Evolutionary conservation across 768 basidiomycete species (phyloP), one percentile per base, ranked within the genome.

Genomic region (Tephrocybe rancida): DNA sequence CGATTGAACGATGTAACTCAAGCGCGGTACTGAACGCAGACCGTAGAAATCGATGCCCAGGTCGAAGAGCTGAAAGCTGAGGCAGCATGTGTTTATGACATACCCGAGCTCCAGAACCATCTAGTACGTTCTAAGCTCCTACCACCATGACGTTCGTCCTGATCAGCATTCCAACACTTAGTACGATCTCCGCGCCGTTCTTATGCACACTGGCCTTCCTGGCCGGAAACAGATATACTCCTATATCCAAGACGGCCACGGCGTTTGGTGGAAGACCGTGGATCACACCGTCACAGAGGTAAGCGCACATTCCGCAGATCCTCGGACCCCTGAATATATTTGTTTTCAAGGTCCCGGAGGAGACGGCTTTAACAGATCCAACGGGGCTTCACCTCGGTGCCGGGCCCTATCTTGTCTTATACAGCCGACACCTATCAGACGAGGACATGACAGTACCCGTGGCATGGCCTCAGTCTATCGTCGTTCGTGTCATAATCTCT

Each of bases 181-280:
- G 90, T 94, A 92, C 61, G 89, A 92, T 57, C 80, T 94, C 21
- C 86, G 89, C 2, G 86, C 81, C 7, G 90, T 92, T 4, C 75
- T 92, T 34, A 74, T 90, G 42, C 88, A 92, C 59, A 89, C 88
- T 10, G 91, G 91, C 4, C 69, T 90, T 27, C 86, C 84, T 37
- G 91, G 91, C 8, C 75, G 92, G 42, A 89, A 81, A 51, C 87
- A 91, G 60, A 71, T 90, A 8, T 90, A 91, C 64, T 87, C 88
- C 5, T 94, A 92, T 57, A 83, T 90, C 11, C 81, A 85, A 54
- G 80, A 85, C 51, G 67, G 65, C 25, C 77, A 82, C 39, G 85
- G 79, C 5, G 69, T 66, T 3, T 94, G 91, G 91, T 93, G 89
- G 88, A 92, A 89, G 70, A 87, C 84, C 2, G 76, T 87, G 7